These are phyloP conservation scores for Carex pumila DNA, from an alignment of 176 grass and related monocot genomes.

Conservation along the genomic window DNA sequence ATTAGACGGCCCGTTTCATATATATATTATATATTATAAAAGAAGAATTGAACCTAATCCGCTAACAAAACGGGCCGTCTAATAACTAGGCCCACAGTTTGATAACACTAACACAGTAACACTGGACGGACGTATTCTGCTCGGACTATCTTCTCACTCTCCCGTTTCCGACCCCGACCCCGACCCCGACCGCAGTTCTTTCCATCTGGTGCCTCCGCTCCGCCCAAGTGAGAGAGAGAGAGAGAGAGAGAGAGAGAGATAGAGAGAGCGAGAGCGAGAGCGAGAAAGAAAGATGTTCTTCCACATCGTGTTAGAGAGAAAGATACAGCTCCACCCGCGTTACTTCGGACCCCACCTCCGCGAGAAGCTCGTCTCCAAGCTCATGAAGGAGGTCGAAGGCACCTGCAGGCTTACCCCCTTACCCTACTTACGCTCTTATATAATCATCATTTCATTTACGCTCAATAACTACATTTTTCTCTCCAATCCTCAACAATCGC, in stretches of 20 bases:
- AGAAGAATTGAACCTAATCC: too few species aligned
- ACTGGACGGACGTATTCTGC: too few species aligned
- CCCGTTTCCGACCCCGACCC: too few species aligned
- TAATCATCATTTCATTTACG: too few species aligned
- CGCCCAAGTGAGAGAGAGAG: neutral
- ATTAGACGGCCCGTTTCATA: too few species aligned
- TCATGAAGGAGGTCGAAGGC: constrained; percentile 99
- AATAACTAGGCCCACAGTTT: too few species aligned
- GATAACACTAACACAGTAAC: too few species aligned
- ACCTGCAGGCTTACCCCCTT: constrained; percentile 45
- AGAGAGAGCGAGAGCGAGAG: neutral
- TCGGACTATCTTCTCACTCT: too few species aligned
- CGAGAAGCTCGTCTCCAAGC: constrained; percentile 92
- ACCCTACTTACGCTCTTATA: neutral
- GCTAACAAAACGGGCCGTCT: too few species aligned
- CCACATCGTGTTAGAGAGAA: constrained; percentile 89
- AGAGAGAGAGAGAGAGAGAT: neutral
- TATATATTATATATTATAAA: too few species aligned
- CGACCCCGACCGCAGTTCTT: neutral
- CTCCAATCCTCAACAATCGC: neutral
- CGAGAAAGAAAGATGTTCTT: constrained; percentile 65
- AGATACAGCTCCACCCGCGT: constrained; percentile 97
- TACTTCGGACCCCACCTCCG: constrained; percentile 92
- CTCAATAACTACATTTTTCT: neutral
- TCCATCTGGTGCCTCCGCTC: neutral